Conservation (phyloP, 257 asterid species). For the Nicotiana sylvestris region DNA sequence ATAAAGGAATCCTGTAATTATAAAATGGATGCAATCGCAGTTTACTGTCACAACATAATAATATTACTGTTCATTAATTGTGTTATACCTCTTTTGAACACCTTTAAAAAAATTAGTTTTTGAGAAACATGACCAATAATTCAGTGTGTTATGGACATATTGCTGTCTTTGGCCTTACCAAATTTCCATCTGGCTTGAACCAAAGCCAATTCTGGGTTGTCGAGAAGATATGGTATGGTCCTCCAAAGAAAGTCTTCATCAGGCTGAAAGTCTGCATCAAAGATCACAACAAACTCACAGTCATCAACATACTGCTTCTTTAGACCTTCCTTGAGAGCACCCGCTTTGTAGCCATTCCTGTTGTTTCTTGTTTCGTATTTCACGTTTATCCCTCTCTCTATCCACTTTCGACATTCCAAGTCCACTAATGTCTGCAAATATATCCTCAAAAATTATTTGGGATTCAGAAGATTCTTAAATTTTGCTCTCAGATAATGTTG, state of each 20-base stretch:
- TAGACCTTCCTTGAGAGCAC: conserved; percentile 88
- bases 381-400: conserved; percentile 58
- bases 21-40: not conserved
- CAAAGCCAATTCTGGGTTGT: conserved; percentile 78
- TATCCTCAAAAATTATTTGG: conserved; percentile 12
- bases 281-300: conserved; percentile 81
- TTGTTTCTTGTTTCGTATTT: conserved; percentile 83
- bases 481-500: not conserved
- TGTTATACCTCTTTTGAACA: not conserved
- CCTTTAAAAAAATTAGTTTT: not conserved
- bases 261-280: conserved; percentile 96
- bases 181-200: conserved; percentile 99
- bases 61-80: not conserved
- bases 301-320: conserved; percentile 66
- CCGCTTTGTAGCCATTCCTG: conserved; percentile 92
- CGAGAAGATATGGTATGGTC: conserved; percentile 72
- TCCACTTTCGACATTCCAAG: conserved; percentile 69
- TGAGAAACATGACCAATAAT: not conserved
- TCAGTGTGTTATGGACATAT: not conserved
- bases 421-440: conserved; percentile 58
- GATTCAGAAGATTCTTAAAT: not conserved
- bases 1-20: not conserved
- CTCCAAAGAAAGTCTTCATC: conserved; percentile 80
- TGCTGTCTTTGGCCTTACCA: conserved; percentile 40
- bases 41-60: not conserved